Percentiles rank a stretch among this genome's conserved stretches.
These are phyloP conservation scores for Fusarium nelsonii DNA, from an alignment of 2,329 filamentous ascomycete species.

Conservation along the genomic window DNA sequence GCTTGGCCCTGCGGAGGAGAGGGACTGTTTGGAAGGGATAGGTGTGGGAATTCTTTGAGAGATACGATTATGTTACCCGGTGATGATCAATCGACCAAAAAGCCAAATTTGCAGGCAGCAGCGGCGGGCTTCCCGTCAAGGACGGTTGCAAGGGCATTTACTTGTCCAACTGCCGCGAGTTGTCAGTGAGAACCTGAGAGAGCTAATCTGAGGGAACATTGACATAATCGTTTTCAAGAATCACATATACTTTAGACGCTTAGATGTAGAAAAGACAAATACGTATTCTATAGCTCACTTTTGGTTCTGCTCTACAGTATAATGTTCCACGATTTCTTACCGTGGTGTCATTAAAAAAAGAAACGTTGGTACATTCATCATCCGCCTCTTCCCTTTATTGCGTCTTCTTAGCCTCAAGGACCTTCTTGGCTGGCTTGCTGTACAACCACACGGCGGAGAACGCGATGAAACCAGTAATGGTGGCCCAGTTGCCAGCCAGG, in stretches of 20 bases:
- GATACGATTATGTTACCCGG: slow-evolving; percentile 51
- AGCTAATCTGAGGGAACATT: slow-evolving; percentile 67
- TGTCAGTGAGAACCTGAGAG: slow-evolving; percentile 67
- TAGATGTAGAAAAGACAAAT: slow-evolving; percentile 31
- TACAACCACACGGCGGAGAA: slow-evolving; percentile 93
- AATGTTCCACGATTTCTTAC: slow-evolving; percentile 26
- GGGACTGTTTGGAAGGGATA: neutral
- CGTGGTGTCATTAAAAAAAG: slow-evolving; percentile 23
- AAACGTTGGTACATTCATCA: slow-evolving; percentile 33
- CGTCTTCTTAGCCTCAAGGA: slow-evolving; percentile 59
- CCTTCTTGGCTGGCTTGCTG: slow-evolving; percentile 61
- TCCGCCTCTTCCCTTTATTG: slow-evolving; percentile 54
- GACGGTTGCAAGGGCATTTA: slow-evolving; percentile 19
- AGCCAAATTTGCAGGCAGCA: slow-evolving; percentile 70
- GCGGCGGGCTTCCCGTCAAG: slow-evolving; percentile 42
- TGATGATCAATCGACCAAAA: slow-evolving; percentile 68
- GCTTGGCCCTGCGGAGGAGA: slow-evolving; percentile 46
- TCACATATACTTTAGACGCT: neutral
- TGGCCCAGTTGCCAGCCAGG: slow-evolving; percentile 88
- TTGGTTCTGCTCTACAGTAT: slow-evolving; percentile 40
- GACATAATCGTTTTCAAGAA: slow-evolving; percentile 27
- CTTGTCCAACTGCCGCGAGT: slow-evolving; percentile 51
- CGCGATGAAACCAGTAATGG: slow-evolving; percentile 83
- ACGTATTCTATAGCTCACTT: slow-evolving; percentile 44
- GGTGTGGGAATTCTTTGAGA: slow-evolving; percentile 7